Conservation (phyloP, 371 early-diverging fungal species). For the Nematocida sp. region DNA sequence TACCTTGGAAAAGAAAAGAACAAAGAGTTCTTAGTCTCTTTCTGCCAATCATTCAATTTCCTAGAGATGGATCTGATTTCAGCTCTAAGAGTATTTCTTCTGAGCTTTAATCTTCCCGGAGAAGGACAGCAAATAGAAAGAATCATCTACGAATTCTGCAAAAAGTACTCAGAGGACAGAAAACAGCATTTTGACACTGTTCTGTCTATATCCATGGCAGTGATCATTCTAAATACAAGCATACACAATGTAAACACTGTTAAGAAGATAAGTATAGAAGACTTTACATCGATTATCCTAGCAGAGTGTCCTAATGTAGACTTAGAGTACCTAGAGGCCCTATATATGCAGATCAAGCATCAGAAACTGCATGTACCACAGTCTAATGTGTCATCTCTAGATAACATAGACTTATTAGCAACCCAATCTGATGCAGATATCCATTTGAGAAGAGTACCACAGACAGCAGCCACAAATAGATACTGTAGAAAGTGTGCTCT, state of each 20-base stretch:
- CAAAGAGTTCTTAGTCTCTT: conserved; percentile 70
- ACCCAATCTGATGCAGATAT: conserved; percentile 22
- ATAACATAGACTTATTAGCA: neutral
- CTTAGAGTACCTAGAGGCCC: conserved; percentile 31
- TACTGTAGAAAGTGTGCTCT: conserved; percentile 25
- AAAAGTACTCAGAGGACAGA: conserved; percentile 68
- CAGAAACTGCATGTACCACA: conserved; percentile 55
- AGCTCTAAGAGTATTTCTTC: conserved; percentile 72
- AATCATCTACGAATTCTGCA: conserved; percentile 76
- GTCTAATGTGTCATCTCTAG: conserved; percentile 31
- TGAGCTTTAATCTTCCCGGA: conserved; percentile 78
- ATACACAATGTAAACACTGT: conserved; percentile 81
- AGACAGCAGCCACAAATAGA: neutral
- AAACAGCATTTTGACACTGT: conserved; percentile 31
- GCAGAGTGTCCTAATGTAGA: conserved; percentile 28
- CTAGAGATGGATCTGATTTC: conserved; percentile 73
- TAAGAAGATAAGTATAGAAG: conserved; percentile 74
- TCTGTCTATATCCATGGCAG: conserved; percentile 64
- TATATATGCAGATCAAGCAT: conserved; percentile 55
- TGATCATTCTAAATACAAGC: conserved; percentile 85
- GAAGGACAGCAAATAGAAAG: conserved; percentile 85
- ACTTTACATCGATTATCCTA: conserved; percentile 67
- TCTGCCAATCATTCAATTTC: conserved; percentile 76
- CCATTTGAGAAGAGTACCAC: neutral
- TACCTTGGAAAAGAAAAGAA: conserved; percentile 71